Evolutionary conservation across 75 land plant genomes (phyloP), one percentile per base, ranked within the genome.

Genomic region (Picea sitchensis): DNA sequence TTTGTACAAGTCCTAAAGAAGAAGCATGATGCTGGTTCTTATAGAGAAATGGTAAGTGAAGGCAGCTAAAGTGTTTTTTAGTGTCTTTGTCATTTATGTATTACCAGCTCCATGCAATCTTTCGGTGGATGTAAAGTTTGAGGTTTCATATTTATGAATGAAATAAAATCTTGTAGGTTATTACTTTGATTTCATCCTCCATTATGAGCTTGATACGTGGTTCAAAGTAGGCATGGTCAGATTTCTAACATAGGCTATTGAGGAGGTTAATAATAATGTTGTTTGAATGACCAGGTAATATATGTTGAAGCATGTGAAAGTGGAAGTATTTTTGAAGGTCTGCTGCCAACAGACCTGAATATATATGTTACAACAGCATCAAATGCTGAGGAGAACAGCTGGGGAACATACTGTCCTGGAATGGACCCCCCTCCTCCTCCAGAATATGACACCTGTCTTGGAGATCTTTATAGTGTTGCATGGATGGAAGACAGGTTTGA

Each of bases 401-500:
- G 89, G 87, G 97, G 98, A 23, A 94, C 95, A 4, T 96, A 96
- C 65, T 94, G 99, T 75, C 99, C 99, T 41, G 99, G 99, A 20
- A 94, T 87, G 93, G 80, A 83, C 21, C 93, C 97, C 12, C 18
- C 97, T 23, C 93, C 99, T 26, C 99, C 99, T 38, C 76, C 87
- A 4, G 99, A 92, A 75, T 96, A 83, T 80, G 78, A 86, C 73
- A 96, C 99, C 57, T 96, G 99, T 76, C 80, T 96, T 26, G 99
- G 97, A 2, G 99, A 96, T 75, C 84, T 94, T 38, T 96, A 94
- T 80, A 96, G 99, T 82, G 88, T 96, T 44, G 90, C 99, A 18
- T 96, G 98, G 98, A 89, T 96, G 97, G 99, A 96, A 76, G 99
- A 96, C 83, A 92, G 97, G 98, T 94, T 82, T 21, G 76, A 21